Evolutionary conservation across 768 basidiomycete genomes (phyloP).

Genomic region (Xerocomus potaroensis): DNA sequence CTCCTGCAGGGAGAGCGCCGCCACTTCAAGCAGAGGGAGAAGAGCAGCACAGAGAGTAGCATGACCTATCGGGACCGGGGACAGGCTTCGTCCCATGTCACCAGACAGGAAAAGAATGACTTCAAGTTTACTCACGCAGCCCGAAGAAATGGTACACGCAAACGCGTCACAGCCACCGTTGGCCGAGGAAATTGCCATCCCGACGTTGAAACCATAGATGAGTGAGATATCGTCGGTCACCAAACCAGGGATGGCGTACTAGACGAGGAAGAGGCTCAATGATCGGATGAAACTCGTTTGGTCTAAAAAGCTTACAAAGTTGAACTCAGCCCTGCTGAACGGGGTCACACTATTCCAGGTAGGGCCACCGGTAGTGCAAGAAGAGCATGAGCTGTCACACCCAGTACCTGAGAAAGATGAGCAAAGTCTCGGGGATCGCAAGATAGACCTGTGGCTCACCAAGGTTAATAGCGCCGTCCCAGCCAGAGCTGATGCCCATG

Average conservation of each 20-base stretch:
- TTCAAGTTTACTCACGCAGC: slow-evolving; percentile 30
- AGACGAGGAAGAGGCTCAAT: neutral
- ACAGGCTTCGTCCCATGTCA: slow-evolving; percentile 24
- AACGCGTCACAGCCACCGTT: slow-evolving; percentile 23
- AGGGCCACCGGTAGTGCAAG: slow-evolving; percentile 30
- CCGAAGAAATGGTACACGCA: slow-evolving; percentile 29
- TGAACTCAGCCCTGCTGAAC: slow-evolving; percentile 32
- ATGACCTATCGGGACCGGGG: slow-evolving; percentile 22
- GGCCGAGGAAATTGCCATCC: slow-evolving; percentile 31
- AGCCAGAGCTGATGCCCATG: slow-evolving; percentile 27
- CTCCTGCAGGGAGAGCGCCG: slow-evolving; percentile 27
- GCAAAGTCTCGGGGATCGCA: neutral
- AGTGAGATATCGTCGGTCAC: slow-evolving; percentile 34
- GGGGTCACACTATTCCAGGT: slow-evolving; percentile 29
- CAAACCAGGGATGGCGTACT: slow-evolving; percentile 23
- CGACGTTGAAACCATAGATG: slow-evolving; percentile 33
- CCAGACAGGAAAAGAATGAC: neutral
- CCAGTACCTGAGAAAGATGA: slow-evolving; percentile 25
- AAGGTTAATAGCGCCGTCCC: slow-evolving; percentile 30
- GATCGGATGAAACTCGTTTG: neutral
- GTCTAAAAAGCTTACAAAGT: slow-evolving; percentile 24
- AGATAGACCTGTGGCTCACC: slow-evolving; percentile 12
- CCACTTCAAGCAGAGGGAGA: slow-evolving; percentile 23
- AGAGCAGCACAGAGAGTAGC: slow-evolving; percentile 30
- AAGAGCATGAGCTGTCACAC: slow-evolving; percentile 15